Conservation (phyloP, 352 stramenopile species). For the Phytophthora boehmeriae region DNA sequence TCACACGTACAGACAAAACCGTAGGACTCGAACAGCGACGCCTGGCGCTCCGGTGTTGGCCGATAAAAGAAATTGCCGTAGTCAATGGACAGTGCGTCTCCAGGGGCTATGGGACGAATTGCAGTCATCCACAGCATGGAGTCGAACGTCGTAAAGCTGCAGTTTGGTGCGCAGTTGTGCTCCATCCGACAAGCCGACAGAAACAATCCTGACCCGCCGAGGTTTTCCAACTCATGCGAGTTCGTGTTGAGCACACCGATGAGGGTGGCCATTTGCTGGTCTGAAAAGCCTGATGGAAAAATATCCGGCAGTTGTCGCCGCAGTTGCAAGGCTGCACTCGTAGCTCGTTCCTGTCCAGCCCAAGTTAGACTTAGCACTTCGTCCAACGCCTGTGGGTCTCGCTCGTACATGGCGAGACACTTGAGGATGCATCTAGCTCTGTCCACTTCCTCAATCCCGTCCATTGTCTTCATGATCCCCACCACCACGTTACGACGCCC, state of each 20-base stretch:
- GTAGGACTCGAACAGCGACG: conserved; percentile 65
- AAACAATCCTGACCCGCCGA: conserved; percentile 75
- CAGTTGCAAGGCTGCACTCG: conserved; percentile 47
- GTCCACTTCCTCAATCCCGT: conserved; percentile 74
- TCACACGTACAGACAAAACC: conserved; percentile 70
- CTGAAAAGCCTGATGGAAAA: conserved; percentile 56
- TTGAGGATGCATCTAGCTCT: conserved; percentile 74
- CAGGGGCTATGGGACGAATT: conserved; percentile 62
- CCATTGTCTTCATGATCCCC: conserved; percentile 54
- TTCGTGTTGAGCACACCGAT: conserved; percentile 82
- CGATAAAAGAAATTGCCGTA: conserved; percentile 85
- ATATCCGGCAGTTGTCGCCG: conserved; percentile 55
- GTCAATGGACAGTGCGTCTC: conserved; percentile 77
- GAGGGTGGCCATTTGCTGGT: conserved; percentile 64
- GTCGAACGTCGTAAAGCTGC: conserved; percentile 77
- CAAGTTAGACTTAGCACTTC: conserved; percentile 54
- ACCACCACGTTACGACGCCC: conserved; percentile 60
- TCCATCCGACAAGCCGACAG: conserved; percentile 76
- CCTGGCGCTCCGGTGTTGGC: conserved; percentile 59
- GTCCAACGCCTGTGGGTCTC: conserved; percentile 46
- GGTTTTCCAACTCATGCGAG: conserved; percentile 74
- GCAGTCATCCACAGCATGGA: conserved; percentile 79
- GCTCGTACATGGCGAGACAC: conserved; percentile 65
- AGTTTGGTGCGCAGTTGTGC: conserved; percentile 75
- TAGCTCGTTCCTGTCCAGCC: conserved; percentile 46